Conservation (phyloP, 129 eudicot genomes). For the sunflower (Helianthus annuus) region DNA sequence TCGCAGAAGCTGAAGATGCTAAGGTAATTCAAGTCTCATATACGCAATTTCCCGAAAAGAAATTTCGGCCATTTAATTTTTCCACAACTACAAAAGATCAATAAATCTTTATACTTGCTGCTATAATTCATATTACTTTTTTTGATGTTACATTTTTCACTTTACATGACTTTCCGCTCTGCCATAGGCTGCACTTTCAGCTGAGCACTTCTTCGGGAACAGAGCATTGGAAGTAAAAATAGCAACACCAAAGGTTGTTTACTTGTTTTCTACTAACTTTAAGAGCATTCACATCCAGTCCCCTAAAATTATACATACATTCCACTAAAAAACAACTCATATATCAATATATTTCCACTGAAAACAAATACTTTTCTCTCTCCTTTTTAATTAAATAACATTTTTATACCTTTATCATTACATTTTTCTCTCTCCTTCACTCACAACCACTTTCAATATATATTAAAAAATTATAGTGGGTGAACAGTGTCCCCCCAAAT, state of each 20-base stretch:
- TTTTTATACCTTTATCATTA: too few species aligned
- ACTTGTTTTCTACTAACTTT: conserved; percentile 25
- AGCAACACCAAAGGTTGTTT: conserved; percentile 94
- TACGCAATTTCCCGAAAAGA: conserved; percentile 1
- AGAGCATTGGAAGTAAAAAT: conserved; percentile 94
- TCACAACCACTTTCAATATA: too few species aligned
- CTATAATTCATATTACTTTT: background rate
- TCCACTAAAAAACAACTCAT: too few species aligned
- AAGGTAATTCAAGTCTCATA: conserved; percentile 48
- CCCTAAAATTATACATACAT: too few species aligned
- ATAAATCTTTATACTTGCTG: background rate
- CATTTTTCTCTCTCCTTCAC: too few species aligned
- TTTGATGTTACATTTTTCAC: conserved; percentile 4
- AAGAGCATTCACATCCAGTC: too few species aligned
- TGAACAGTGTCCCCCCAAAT: too few species aligned
- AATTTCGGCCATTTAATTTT: background rate
- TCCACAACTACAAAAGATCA: background rate
- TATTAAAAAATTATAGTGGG: too few species aligned
- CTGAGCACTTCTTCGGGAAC: conserved; percentile 83
- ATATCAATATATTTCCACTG: too few species aligned
- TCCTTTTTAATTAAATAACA: too few species aligned
- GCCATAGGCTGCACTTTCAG: conserved; percentile 66
- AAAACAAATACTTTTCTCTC: too few species aligned
- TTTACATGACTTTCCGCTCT: conserved; percentile 18
- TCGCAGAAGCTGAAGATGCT: conserved; percentile 86